A percentile compares a stretch with the other conserved stretches of the same genome.
These are phyloP conservation scores for Candida chilensis DNA, from an alignment of 805 yeast genomes.

Conservation along the genomic window DNA sequence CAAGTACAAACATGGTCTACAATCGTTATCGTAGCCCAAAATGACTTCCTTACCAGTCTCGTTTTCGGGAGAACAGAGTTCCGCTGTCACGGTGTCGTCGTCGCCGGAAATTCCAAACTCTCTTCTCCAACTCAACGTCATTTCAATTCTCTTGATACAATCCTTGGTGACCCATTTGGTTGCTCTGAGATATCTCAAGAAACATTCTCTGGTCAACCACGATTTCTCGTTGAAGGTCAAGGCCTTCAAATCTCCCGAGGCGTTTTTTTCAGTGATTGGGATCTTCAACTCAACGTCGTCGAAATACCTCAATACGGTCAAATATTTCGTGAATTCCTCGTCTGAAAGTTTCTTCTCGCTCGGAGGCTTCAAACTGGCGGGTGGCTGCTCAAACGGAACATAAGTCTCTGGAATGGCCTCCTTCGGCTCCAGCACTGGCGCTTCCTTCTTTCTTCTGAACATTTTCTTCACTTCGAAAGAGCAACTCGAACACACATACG, in stretches of 20 bases:
- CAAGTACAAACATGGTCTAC: slow-evolving; percentile 86
- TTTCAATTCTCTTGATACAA: slow-evolving; percentile 65
- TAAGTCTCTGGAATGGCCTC: no score
- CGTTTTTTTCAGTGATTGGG: slow-evolving; percentile 33
- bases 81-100: slow-evolving; percentile 46
- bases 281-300: slow-evolving; percentile 38
- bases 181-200: slow-evolving; percentile 84
- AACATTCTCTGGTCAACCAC: slow-evolving; percentile 91
- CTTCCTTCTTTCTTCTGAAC: no score
- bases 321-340: slow-evolving; percentile 53
- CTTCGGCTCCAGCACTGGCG: slow-evolving; percentile 6
- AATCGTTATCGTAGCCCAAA: slow-evolving; percentile 82
- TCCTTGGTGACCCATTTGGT: slow-evolving; percentile 79
- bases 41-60: slow-evolving; percentile 90
- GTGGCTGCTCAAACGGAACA: slow-evolving; percentile 53
- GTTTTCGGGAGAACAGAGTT: slow-evolving; percentile 54
- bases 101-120: slow-evolving; percentile 68
- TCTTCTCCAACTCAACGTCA: slow-evolving; percentile 87
- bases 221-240: slow-evolving; percentile 54
- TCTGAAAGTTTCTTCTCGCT: slow-evolving; percentile 32
- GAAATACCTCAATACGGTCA: slow-evolving; percentile 57
- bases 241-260: slow-evolving; percentile 21
- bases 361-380: slow-evolving; percentile 42
- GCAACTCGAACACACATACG: no score
- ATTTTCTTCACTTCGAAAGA: no score